Conservation (phyloP, 1,284 basidiomycete genomes). For the Ganoderma resinaceum region DNA sequence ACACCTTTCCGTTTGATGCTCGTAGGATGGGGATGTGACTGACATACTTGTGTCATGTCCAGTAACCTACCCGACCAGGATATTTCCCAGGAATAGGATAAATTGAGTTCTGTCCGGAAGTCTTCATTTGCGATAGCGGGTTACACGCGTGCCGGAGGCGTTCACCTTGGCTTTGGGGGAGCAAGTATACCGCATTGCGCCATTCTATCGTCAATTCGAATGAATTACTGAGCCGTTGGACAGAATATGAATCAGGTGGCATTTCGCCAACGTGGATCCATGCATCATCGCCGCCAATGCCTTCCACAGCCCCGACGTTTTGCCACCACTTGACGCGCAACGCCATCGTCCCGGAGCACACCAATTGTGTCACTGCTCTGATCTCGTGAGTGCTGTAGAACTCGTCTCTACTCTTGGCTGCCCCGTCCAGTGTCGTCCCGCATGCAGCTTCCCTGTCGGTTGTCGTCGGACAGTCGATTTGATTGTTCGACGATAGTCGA, state of each 20-base stretch:
- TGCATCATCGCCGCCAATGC: conserved; percentile 25
- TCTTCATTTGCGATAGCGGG: too few species aligned
- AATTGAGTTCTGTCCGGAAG: too few species aligned
- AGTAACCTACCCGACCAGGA: too few species aligned
- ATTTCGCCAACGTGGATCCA: conserved; percentile 21
- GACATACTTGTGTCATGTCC: too few species aligned
- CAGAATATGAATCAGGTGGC: conserved; percentile 24
- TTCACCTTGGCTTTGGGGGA: too few species aligned
- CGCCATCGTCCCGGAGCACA: conserved; percentile 18
- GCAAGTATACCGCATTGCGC: background rate
- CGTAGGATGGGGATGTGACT: too few species aligned
- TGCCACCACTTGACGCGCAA: conserved; percentile 13
- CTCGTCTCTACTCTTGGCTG: background rate
- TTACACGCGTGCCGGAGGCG: too few species aligned
- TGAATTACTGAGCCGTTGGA: background rate
- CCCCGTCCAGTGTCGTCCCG: background rate
- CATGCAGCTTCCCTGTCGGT: background rate
- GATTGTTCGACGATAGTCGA: background rate
- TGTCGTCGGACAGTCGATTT: background rate
- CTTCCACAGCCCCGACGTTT: conserved; percentile 18
- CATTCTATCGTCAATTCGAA: background rate
- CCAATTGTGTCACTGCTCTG: conserved; percentile 12
- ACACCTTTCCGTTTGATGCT: too few species aligned
- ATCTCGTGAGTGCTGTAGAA: conserved; percentile 10
- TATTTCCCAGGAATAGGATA: too few species aligned